Base-by-base conservation (phyloP, 768 basidiomycete species). In the Tephrocybe sp. region DNA sequence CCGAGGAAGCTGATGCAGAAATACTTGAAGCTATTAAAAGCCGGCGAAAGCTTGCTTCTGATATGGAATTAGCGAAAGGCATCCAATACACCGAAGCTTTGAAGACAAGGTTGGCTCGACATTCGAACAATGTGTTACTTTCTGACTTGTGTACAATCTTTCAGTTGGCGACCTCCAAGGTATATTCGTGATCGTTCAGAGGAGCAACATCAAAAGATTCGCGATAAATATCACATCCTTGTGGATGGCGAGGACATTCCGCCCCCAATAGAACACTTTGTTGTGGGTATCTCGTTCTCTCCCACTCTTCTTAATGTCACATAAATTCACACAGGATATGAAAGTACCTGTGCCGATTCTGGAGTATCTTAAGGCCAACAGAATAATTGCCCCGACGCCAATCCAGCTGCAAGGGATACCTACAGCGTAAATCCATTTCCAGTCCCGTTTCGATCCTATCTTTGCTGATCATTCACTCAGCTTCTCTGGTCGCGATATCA, bases 371-470 rank as follows among this genome's bases (percentile, higher is more conserved):
- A 88, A 85, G 67, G 78, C 82, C 26, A 93, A 94, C 51, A 86
- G 90, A 41, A 99, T 99, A 62, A 76, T 76, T 2, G 75, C 74
- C 32, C 97, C 97, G 0, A 94, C 97, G 2, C 97, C 97, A 1
- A 99, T 99, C 61, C 97, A 99, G 66, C 75, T 98, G 15, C 97
- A 98, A 71, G 97, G 97, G 20, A 87, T 99, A 51, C 95, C 97
- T 2, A 89, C 90, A 45, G 97, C 93, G 90, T 94, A 71, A 60
- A 12, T 33, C 20, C 28, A 11, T 26, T 26, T 45, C 40, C 34
- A 53, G 54, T 62, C 33, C 55, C 18, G 38, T 12, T 10, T 33
- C n/a, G n/a, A 30, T 43, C 2, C 15, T 33, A 18, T 21, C 10
- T 48, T 26, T 26, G 66, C 62, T 52, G 45, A 62, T 61, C 28